Evolutionary conservation across 2,329 filamentous ascomycete species (phyloP).

Genomic region (Exophiala oligosperma): DNA sequence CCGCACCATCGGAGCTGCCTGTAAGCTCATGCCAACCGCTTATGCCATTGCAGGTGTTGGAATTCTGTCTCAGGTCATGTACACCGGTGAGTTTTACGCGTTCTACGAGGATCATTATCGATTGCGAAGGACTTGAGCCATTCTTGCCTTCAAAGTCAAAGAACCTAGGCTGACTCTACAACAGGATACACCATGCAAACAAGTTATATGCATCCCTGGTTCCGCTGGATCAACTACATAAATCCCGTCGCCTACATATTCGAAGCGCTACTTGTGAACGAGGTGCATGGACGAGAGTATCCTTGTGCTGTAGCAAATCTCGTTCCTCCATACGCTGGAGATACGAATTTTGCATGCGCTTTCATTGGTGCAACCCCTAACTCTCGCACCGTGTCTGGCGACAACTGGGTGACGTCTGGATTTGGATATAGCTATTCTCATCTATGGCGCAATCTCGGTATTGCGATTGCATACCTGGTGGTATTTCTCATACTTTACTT

Average conservation of each 20-base stretch:
- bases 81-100: conserved; percentile 42
- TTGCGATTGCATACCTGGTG: conserved; percentile 63
- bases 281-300: conserved; percentile 35
- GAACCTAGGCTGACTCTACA: too few relatives aligned
- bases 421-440: conserved; percentile 60
- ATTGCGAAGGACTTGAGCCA: too few relatives aligned
- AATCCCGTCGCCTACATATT: conserved; percentile 43
- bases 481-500: conserved; percentile 67
- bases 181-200: conserved; percentile 46
- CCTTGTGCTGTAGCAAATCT: conserved; percentile 30
- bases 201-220: conserved; percentile 53
- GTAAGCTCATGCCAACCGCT: conserved; percentile 57
- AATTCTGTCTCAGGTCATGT: conserved; percentile 41
- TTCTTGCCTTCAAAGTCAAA: too few relatives aligned
- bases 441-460: conserved; percentile 70
- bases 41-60: conserved; percentile 52
- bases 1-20: conserved; percentile 56
- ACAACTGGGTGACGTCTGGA: conserved; percentile 57
- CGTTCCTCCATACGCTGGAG: conserved; percentile 69
- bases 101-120: too few relatives aligned
- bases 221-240: conserved; percentile 45
- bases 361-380: conserved; percentile 58
- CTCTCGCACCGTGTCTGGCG: conserved; percentile 57
- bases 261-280: conserved; percentile 40
- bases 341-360: conserved; percentile 66